These are phyloP conservation scores for Cenococcum geophilum DNA, from an alignment of 495 filamentous ascomycete species.

Conservation along the genomic window DNA sequence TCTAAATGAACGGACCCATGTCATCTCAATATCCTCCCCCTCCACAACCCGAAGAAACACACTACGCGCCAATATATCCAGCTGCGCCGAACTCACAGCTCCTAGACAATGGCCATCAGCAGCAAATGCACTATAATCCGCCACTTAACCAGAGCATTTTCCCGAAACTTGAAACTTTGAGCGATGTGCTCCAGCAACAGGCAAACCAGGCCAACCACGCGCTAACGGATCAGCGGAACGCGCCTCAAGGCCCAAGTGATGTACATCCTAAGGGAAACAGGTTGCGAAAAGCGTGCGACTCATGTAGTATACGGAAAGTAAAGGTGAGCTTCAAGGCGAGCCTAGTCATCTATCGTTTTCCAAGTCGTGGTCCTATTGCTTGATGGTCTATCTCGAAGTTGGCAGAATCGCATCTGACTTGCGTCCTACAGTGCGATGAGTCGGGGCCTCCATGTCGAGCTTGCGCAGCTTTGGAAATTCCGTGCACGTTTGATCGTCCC, in stretches of 20 bases:
- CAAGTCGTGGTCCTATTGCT: too few species aligned
- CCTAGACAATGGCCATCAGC: constrained; percentile 18
- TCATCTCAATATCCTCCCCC: constrained; percentile 24
- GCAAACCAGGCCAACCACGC: constrained; percentile 29
- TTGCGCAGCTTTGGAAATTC: constrained; percentile 70
- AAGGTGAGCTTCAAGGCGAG: constrained; percentile 23
- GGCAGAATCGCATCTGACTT: constrained; percentile 11
- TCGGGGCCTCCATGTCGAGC: constrained; percentile 71
- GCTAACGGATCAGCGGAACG: constrained; percentile 17
- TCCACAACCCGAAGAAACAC: constrained; percentile 16
- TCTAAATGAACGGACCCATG: constrained; percentile 3
- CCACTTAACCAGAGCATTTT: constrained; percentile 17
- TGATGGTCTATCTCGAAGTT: too few species aligned
- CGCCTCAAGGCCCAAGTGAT: constrained; percentile 5
- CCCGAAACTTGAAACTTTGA: constrained; percentile 28
- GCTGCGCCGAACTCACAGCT: constrained; percentile 18
- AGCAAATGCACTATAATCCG: constrained; percentile 22
- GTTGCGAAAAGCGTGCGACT: constrained; percentile 33
- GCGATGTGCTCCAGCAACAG: constrained; percentile 28
- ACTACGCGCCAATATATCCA: constrained; percentile 27
- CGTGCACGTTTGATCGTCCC: constrained; percentile 74
- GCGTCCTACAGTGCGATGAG: constrained; percentile 63
- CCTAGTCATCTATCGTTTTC: neutral
- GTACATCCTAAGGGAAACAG: constrained; percentile 25
- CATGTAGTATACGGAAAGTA: constrained; percentile 35